phyloP scores from a whole-genome alignment of 2,329 filamentous ascomycete species.

The Cryoendolithus antarcticus region DNA sequence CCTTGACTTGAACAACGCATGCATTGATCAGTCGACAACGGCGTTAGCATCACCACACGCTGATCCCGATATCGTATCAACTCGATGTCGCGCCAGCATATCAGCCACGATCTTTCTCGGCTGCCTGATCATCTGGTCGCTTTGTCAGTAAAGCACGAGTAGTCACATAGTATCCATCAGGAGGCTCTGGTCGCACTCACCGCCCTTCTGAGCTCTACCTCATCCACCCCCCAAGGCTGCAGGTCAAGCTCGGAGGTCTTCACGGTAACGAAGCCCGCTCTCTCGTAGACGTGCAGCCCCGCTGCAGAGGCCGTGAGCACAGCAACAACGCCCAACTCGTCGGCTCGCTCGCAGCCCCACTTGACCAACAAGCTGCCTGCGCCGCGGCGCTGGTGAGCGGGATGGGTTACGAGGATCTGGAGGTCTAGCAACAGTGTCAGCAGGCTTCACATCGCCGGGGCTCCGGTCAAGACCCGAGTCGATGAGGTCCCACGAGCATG shows the following conservation, averaged over 20 bases:
- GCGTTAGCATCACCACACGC: no score
- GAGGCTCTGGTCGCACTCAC: constrained; percentile 4
- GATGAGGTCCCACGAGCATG: constrained; percentile 10
- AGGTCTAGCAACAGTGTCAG: constrained; percentile 10
- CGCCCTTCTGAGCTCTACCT: constrained; percentile 7
- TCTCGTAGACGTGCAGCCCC: constrained; percentile 25
- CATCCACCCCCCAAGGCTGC: constrained; percentile 13
- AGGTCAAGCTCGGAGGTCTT: constrained; percentile 11
- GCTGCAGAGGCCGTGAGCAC: constrained; percentile 24
- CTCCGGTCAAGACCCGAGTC: not conserved
- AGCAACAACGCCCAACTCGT: constrained; percentile 21
- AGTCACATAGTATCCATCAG: no score
- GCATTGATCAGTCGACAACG: no score
- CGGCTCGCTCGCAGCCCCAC: constrained; percentile 27
- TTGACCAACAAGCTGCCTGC: constrained; percentile 27
- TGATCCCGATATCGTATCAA: no score
- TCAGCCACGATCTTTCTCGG: not conserved
- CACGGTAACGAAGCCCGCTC: constrained; percentile 20
- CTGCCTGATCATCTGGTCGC: constrained; percentile 3
- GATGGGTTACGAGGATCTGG: constrained; percentile 22
- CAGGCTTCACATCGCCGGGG: not conserved
- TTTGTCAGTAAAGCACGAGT: no score
- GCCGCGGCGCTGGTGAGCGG: constrained; percentile 27
- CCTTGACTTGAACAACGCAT: no score
- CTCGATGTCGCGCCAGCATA: no score